Percentiles rank a stretch among this genome's conserved stretches.
phyloP scores from a whole-genome alignment of 352 stramenopile genomes.

The Globisporangium solare region DNA sequence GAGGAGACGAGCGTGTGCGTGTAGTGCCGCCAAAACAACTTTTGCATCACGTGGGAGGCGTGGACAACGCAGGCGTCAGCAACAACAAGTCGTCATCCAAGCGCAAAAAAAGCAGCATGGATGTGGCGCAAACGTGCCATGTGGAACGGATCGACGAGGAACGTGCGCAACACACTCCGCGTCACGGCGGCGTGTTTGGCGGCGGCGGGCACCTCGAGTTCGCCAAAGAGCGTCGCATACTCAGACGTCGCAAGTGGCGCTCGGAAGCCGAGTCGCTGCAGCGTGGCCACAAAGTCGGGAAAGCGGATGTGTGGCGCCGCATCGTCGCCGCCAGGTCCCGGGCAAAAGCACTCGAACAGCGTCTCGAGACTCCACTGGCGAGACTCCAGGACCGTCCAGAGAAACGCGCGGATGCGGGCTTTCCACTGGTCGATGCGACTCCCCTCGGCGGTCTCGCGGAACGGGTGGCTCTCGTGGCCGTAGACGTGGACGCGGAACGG shows the following conservation, averaged over 20 bases:
- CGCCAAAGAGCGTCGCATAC: slow-evolving; percentile 32
- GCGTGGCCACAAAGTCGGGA: slow-evolving; percentile 12
- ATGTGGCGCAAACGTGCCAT: slow-evolving; percentile 16
- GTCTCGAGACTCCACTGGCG: slow-evolving; percentile 15
- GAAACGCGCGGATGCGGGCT: slow-evolving; percentile 20
- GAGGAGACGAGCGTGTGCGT: neutral
- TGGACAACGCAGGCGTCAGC: neutral
- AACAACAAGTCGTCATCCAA: neutral
- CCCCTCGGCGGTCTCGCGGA: slow-evolving; percentile 23
- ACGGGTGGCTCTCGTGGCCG: slow-evolving; percentile 28
- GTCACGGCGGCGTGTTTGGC: slow-evolving; percentile 9
- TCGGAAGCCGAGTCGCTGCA: slow-evolving; percentile 18
- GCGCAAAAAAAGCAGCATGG: too few relatives aligned
- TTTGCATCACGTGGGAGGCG: neutral
- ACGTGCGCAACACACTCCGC: slow-evolving; percentile 26
- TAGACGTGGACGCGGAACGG: slow-evolving; percentile 14
- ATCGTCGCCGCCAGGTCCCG: neutral
- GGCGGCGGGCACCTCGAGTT: slow-evolving; percentile 23
- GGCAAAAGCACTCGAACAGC: slow-evolving; percentile 18
- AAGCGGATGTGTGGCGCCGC: neutral
- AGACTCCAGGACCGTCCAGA: slow-evolving; percentile 19
- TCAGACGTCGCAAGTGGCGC: slow-evolving; percentile 25
- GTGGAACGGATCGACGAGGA: slow-evolving; percentile 40
- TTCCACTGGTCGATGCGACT: slow-evolving; percentile 19
- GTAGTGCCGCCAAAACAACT: slow-evolving; percentile 17